Base-by-base conservation (phyloP, 768 basidiomycete genomes). In the Phanerodontia chrysosporium region DNA sequence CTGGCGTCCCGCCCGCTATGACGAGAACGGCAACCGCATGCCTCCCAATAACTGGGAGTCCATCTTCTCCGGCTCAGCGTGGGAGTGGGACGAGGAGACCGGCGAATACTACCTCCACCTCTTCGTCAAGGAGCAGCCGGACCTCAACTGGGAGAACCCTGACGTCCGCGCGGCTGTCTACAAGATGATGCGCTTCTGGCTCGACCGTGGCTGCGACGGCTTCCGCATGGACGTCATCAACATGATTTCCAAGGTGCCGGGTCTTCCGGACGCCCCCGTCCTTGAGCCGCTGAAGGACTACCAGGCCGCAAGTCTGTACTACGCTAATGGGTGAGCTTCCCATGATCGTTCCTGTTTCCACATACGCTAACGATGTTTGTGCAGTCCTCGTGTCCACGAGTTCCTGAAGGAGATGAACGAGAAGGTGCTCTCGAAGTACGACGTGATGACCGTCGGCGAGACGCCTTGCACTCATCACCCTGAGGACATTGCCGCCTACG, bases 1-100 rank as follows among this genome's bases (percentile, higher is more conserved):
- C 59, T 90, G 89, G 89, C 79, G 82, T 21, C 81, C 84, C 2
- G 80, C 85, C 1, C 78, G 73, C 62, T 76, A 73, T 61, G 81
- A 83, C 58, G 72, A 72, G 13, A 69, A 77, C 3, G 87, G 87
- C 0, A 73, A 80, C 49, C 77, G 80, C 28, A 72, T 75, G 1
- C 85, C 87, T 3, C 89, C 89, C 0, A 88, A 89, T 68, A 90
- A 91, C 67, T 90, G 89, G 89, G 77, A 76, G 62, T 82, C 86
- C 0, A 71, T 77, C 18, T 88, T 89, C 66, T 80, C 85, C 74
- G 85, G 86, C 81, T 51, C 3, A 24, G 85, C 82, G 12, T 91
- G 90, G 90, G 80, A 85, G 21, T 87, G 80, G 62, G 85, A 89
- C 72, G 79, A 81, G 59, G 65, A 64, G 10, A 86, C 85, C 2